These are phyloP conservation scores for cucumber (Cucumis sativus) DNA, from an alignment of 306 rosid genomes.

Conservation along the genomic window DNA sequence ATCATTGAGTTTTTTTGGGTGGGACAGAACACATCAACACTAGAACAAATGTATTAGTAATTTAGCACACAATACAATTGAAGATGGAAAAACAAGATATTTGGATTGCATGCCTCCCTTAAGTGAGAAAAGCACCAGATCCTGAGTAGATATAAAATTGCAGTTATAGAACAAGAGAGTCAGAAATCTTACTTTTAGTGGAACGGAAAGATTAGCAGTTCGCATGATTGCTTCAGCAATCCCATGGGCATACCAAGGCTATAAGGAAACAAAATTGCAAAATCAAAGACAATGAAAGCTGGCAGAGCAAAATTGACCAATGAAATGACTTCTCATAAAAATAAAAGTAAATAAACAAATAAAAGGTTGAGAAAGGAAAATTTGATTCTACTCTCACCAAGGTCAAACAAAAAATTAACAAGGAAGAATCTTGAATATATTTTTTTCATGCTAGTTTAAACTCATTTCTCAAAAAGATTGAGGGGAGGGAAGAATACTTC, in stretches of 20 bases:
- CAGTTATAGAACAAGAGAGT: neutral
- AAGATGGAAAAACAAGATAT: neutral
- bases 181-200: constrained; percentile 58
- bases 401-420: neutral
- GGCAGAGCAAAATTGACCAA: neutral
- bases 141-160: neutral
- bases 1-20: neutral
- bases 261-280: constrained; percentile 15
- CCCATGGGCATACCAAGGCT: constrained; percentile 99
- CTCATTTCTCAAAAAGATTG: neutral
- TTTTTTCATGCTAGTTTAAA: neutral
- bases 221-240: constrained; percentile 97
- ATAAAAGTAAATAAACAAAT: too few relatives aligned
- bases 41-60: neutral
- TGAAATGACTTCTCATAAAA: too few relatives aligned
- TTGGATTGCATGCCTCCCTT: neutral
- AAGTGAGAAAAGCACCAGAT: neutral
- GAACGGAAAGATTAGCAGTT: constrained; percentile 92
- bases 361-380: neutral
- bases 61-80: neutral
- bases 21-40: neutral
- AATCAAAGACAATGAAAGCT: constrained; percentile 9
- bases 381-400: neutral
- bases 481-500: neutral
- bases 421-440: neutral